A percentile compares a stretch with the other conserved stretches of the same genome.
Conservation (phyloP, 73 alveolate genomes). For the Tetrahymena elliotti region DNA sequence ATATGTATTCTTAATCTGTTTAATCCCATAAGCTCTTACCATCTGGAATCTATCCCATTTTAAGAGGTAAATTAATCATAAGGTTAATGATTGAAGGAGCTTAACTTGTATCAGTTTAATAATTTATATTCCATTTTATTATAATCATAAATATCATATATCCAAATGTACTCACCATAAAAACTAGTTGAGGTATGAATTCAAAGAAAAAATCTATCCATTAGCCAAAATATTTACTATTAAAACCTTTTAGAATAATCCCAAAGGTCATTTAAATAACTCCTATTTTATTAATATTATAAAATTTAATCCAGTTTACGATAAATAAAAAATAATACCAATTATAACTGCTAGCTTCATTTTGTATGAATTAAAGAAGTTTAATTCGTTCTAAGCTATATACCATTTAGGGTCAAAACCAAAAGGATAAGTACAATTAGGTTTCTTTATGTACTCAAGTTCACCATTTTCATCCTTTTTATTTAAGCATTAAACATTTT, state of each 20-base stretch:
- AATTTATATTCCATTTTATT: conserved; percentile 88
- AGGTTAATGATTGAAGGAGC: conserved; percentile 91
- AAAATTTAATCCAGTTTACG: not conserved
- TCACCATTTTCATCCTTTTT: not conserved
- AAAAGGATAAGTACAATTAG: conserved; percentile 62
- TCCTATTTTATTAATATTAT: conserved; percentile 9
- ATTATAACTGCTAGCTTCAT: conserved; percentile 94
- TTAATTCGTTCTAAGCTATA: conserved; percentile 65
- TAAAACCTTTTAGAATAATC: conserved; percentile 81
- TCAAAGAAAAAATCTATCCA: conserved; percentile 73
- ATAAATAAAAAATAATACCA: conserved; percentile 23
- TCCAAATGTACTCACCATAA: conserved; percentile 79
- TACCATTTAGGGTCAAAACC: conserved; percentile 97
- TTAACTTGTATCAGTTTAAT: conserved; percentile 47
- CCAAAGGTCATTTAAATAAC: conserved; percentile 95
- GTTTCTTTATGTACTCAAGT: not conserved
- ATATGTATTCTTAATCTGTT: conserved; percentile 46
- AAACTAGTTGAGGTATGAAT: conserved; percentile 89
- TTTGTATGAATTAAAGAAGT: conserved; percentile 84
- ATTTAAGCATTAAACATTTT: not conserved
- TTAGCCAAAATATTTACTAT: conserved; percentile 75
- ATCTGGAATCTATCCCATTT: conserved; percentile 71
- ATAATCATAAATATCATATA: conserved; percentile 87
- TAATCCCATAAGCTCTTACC: conserved; percentile 66
- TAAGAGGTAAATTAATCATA: conserved; percentile 83